phyloP scores from a whole-genome alignment of 1,139 yeast genomes.

The Geotrichum europaeum region DNA sequence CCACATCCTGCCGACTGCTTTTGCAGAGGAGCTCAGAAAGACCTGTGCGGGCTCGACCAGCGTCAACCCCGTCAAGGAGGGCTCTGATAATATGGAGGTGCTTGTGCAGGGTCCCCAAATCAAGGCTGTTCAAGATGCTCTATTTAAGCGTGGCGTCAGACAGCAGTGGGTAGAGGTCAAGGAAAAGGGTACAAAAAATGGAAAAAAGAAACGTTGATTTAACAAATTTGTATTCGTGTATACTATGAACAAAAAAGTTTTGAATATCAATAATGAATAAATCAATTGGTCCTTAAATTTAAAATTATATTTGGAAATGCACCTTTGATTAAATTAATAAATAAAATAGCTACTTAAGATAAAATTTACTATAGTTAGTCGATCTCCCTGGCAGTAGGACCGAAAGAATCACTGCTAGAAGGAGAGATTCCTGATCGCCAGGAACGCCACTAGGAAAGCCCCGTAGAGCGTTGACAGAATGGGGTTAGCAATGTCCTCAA shows the following conservation, averaged over 20 bases:
- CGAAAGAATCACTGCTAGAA: slow-evolving; percentile 35
- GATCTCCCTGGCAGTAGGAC: slow-evolving; percentile 15
- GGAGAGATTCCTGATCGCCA: background rate
- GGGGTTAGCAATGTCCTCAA: too few species aligned
- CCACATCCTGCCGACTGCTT: slow-evolving; percentile 54
- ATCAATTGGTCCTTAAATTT: too few species aligned
- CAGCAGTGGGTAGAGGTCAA: slow-evolving; percentile 58
- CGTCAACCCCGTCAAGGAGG: slow-evolving; percentile 44
- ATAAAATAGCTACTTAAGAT: background rate
- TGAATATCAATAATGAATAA: background rate
- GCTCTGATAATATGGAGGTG: slow-evolving; percentile 51
- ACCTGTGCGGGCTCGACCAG: slow-evolving; percentile 89
- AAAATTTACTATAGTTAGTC: slow-evolving; percentile 1
- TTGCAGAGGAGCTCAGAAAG: slow-evolving; percentile 65
- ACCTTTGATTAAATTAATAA: background rate
- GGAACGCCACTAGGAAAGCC: too few species aligned
- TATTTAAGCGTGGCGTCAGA: slow-evolving; percentile 63
- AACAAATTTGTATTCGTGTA: background rate
- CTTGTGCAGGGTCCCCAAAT: slow-evolving; percentile 90
- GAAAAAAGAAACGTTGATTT: slow-evolving; percentile 23
- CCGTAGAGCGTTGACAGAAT: too few species aligned
- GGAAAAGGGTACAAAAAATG: slow-evolving; percentile 57
- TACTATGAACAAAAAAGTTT: background rate
- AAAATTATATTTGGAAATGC: too few species aligned
- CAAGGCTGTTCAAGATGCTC: slow-evolving; percentile 49